Conservation (phyloP, 371 early-diverging fungal genomes). For the Haplosporangium sp. region DNA sequence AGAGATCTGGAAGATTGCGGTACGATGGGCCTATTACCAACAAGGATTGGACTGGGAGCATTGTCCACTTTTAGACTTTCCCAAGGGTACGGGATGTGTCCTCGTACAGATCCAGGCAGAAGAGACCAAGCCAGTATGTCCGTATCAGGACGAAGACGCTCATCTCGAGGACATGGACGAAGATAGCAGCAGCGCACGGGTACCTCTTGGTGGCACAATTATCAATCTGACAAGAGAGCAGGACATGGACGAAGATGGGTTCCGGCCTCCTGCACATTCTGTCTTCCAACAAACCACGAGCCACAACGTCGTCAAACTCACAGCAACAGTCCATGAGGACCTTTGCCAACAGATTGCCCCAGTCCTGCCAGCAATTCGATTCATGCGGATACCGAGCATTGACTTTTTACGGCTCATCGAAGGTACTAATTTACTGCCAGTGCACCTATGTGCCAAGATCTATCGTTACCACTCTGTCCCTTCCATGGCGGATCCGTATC, state of each 20-base stretch:
- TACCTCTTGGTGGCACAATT: conserved; percentile 14
- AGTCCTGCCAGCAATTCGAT: conserved; percentile 32
- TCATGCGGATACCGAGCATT: conserved; percentile 43
- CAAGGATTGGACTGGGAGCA: conserved; percentile 46
- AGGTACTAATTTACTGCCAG: conserved; percentile 46
- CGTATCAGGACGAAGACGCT: conserved; percentile 5
- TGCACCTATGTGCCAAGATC: conserved; percentile 41
- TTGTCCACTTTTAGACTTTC: conserved; percentile 42
- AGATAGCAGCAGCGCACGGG: conserved; percentile 7
- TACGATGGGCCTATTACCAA: conserved; percentile 46
- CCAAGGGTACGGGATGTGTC: conserved; percentile 38
- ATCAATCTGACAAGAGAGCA: conserved; percentile 1
- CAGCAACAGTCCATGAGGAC: conserved; percentile 27
- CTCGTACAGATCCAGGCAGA: conserved; percentile 18
- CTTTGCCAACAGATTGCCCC: conserved; percentile 31
- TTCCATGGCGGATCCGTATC: conserved; percentile 46
- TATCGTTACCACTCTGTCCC: conserved; percentile 54
- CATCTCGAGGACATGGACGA: conserved; percentile 8
- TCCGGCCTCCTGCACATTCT: conserved; percentile 20
- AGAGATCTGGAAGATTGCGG: conserved; percentile 55
- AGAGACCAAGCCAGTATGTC: background rate
- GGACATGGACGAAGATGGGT: conserved; percentile 36
- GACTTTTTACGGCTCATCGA: conserved; percentile 50
- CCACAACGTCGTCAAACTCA: conserved; percentile 26
- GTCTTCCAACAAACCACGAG: conserved; percentile 33